Evolutionary conservation across 495 filamentous ascomycete genomes (phyloP).

Genomic region (Neurospora tetraspora): DNA sequence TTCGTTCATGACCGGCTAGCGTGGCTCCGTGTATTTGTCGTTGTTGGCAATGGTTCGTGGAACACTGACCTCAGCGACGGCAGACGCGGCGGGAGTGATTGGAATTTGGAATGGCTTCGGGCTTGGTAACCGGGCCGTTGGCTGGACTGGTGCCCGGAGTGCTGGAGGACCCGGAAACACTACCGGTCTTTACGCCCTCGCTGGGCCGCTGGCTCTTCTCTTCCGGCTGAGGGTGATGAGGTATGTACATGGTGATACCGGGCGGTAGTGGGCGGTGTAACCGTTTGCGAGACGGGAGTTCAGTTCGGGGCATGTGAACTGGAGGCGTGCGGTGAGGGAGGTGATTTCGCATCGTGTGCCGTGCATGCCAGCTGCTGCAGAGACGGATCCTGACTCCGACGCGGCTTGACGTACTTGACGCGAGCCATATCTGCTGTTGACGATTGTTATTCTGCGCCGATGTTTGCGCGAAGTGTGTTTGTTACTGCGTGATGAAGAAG

Average conservation of each 20-base stretch:
- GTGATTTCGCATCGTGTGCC: not conserved
- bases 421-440: not conserved
- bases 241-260: not conserved
- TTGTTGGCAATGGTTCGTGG: too few species aligned
- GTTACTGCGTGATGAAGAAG: not conserved
- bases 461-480: not conserved
- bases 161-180: not conserved
- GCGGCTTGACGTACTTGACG: not conserved
- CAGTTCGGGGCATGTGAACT: not conserved
- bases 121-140: not conserved
- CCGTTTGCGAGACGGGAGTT: not conserved
- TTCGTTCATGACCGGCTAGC: too few species aligned
- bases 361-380: not conserved
- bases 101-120: too few species aligned
- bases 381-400: not conserved
- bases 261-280: not conserved
- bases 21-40: too few species aligned
- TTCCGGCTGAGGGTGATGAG: not conserved
- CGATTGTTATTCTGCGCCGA: not conserved
- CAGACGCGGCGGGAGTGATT: too few species aligned
- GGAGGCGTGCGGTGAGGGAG: conserved; percentile 8
- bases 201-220: not conserved
- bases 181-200: not conserved
- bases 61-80: too few species aligned
- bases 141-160: not conserved